These are phyloP conservation scores for Durusdinium trenchii DNA, from an alignment of 73 alveolate genomes.

Conservation along the genomic window DNA sequence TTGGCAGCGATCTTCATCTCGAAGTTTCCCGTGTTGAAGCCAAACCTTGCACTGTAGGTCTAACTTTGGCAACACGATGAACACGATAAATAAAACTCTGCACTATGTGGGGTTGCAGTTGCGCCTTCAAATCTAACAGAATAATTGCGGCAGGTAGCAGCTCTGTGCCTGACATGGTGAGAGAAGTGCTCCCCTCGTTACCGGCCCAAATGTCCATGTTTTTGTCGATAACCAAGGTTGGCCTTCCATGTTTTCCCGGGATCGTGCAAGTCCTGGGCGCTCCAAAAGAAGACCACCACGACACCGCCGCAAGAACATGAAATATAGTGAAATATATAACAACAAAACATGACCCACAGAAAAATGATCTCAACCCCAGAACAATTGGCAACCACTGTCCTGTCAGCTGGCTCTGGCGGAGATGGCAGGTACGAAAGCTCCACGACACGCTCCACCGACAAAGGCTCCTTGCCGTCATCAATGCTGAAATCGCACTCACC, in stretches of 20 bases:
- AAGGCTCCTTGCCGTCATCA: background rate
- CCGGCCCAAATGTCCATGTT: background rate
- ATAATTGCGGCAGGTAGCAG: no score
- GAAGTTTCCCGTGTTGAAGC: slow-evolving; percentile 17
- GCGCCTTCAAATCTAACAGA: no score
- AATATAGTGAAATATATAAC: background rate
- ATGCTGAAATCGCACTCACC: no score
- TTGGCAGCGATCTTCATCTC: background rate
- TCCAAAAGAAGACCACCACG: background rate
- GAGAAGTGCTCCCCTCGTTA: background rate
- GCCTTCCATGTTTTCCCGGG: background rate
- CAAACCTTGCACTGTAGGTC: no score
- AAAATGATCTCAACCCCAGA: background rate
- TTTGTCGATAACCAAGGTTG: background rate
- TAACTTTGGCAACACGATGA: no score
- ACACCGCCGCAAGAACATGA: background rate
- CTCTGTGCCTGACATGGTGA: background rate
- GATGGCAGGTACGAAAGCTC: background rate
- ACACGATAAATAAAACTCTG: no score
- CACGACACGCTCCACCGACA: background rate
- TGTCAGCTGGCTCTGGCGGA: background rate
- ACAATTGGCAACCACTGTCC: background rate
- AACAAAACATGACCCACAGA: background rate
- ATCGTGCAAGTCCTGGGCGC: background rate
- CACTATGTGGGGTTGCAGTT: no score